Conservation (phyloP, 2,329 filamentous ascomycete species). For the Fusarium sp. region DNA sequence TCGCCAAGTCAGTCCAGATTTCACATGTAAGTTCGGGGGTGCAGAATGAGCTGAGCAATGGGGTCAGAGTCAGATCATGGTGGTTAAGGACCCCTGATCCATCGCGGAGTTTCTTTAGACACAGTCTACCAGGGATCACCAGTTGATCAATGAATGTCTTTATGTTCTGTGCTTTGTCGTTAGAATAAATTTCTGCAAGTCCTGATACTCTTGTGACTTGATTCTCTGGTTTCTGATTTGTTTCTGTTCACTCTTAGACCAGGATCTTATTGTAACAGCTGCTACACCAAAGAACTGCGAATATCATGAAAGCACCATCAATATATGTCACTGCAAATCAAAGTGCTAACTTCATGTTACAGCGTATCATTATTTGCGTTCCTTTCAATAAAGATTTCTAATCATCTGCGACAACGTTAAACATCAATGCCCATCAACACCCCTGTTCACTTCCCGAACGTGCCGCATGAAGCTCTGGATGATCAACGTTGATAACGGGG, state of each 20-base stretch:
- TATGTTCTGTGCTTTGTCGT: background rate
- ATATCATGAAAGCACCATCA: no score
- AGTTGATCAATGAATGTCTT: background rate
- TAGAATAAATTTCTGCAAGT: no score
- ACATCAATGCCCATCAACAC: background rate
- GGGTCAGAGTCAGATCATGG: slow-evolving; percentile 12
- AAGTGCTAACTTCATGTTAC: no score
- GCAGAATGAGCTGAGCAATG: slow-evolving; percentile 22
- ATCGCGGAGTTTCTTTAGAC: background rate
- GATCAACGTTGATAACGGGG: background rate
- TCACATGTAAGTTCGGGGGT: slow-evolving; percentile 17
- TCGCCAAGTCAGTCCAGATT: slow-evolving; percentile 10
- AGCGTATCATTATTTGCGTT: no score
- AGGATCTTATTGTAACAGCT: no score
- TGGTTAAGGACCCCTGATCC: slow-evolving; percentile 3
- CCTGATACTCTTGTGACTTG: no score
- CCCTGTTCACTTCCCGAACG: background rate
- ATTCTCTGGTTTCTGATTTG: no score
- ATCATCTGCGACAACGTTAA: no score
- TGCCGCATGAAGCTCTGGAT: background rate
- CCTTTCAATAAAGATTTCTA: no score
- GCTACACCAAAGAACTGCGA: no score
- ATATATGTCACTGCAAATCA: no score
- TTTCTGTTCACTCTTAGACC: no score
- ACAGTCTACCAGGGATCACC: slow-evolving; percentile 9